Evolutionary conservation across 2,329 filamentous ascomycete species (phyloP).

Genomic region (Lecanosticta acicola): DNA sequence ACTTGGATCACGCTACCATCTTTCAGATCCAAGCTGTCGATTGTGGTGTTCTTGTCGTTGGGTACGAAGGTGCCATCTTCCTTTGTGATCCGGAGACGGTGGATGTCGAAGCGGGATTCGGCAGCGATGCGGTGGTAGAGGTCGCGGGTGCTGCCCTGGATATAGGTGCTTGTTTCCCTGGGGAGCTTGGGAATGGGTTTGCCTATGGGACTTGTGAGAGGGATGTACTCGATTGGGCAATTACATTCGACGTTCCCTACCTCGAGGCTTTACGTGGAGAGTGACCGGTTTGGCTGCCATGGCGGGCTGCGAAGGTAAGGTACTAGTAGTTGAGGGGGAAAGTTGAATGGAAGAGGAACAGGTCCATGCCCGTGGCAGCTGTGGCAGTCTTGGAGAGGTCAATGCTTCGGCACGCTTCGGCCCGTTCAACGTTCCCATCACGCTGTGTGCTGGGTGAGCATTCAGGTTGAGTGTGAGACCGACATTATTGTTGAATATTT

Average conservation of each 20-base stretch:
- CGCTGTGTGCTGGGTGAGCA: no score
- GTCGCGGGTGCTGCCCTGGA: constrained; percentile 48
- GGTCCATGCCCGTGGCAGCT: no score
- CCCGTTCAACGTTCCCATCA: background rate
- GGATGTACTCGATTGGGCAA: background rate
- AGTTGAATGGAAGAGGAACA: background rate
- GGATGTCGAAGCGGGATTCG: constrained; percentile 50
- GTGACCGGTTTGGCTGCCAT: constrained; percentile 41
- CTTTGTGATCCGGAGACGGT: constrained; percentile 60
- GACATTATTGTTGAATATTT: background rate
- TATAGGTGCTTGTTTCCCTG: constrained; percentile 48
- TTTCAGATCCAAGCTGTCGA: constrained; percentile 52
- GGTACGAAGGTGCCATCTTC: constrained; percentile 55
- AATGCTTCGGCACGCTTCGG: no score
- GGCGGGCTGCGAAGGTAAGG: background rate
- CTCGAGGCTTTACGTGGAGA: constrained; percentile 43
- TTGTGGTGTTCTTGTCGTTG: constrained; percentile 48
- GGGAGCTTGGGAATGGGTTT: constrained; percentile 59
- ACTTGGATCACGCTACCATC: constrained; percentile 66
- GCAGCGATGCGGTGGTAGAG: constrained; percentile 54
- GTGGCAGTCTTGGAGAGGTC: no score
- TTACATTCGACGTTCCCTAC: no score
- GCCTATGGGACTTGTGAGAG: constrained; percentile 38
- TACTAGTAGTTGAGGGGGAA: no score
- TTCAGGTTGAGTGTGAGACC: no score